Percentiles rank a stretch among this genome's conserved stretches.
phyloP scores from a whole-genome alignment of 805 yeast species.

The Barnettozyma californica region DNA sequence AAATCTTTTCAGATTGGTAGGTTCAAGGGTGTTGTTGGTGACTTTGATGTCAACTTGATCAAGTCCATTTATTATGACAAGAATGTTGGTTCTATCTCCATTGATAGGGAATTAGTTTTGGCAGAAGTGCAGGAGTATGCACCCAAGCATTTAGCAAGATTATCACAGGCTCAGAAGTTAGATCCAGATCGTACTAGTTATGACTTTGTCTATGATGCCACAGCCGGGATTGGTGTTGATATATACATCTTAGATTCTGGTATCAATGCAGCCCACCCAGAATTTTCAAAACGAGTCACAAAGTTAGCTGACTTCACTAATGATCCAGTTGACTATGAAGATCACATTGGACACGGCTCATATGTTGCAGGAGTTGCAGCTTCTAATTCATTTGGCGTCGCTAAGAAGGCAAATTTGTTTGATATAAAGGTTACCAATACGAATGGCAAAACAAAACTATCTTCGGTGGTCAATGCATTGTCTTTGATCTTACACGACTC shows the following conservation, averaged over 20 bases:
- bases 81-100: conserved; percentile 31
- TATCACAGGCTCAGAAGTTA: conserved; percentile 31
- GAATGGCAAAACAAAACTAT: conserved; percentile 31
- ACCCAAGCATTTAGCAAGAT: conserved; percentile 37
- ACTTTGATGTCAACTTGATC: conserved; percentile 28
- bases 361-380: conserved; percentile 53
- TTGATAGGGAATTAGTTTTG: conserved; percentile 31
- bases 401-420: conserved; percentile 39
- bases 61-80: conserved; percentile 31
- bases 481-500: conserved; percentile 24
- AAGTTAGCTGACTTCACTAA: conserved; percentile 41
- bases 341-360: conserved; percentile 50
- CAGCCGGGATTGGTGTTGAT: conserved; percentile 36
- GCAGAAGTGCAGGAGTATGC: conserved; percentile 37
- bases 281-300: conserved; percentile 38
- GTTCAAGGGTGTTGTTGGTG: conserved; percentile 33
- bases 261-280: conserved; percentile 33
- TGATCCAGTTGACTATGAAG: conserved; percentile 23
- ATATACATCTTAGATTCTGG: conserved; percentile 37
- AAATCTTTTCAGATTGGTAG: conserved; percentile 26
- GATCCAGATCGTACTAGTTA: conserved; percentile 21
- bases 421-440: conserved; percentile 40
- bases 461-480: conserved; percentile 31
- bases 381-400: conserved; percentile 46
- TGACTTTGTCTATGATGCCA: conserved; percentile 37